Conservation (phyloP, 2,329 filamentous ascomycete genomes). For the Clonostachys rosea region DNA sequence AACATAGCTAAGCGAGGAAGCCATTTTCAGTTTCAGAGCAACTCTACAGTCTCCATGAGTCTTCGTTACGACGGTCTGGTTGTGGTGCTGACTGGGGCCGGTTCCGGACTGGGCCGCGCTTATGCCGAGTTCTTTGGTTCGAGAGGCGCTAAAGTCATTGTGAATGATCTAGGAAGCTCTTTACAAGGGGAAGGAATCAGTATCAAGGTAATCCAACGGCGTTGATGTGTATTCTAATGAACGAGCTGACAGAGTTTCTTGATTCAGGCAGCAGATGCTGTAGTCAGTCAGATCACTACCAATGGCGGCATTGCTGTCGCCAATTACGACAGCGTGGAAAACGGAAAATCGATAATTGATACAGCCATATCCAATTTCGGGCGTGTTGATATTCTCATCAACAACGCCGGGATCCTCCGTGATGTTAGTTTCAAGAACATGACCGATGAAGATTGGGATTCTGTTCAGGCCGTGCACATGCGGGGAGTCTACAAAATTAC, state of each 20-base stretch:
- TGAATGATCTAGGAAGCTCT: slow-evolving; percentile 91
- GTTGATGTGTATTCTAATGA: not conserved
- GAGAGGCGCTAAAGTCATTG: slow-evolving; percentile 88
- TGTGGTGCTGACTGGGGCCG: slow-evolving; percentile 77
- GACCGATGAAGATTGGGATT: slow-evolving; percentile 94
- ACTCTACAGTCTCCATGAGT: slow-evolving; percentile 51
- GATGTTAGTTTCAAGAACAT: slow-evolving; percentile 99
- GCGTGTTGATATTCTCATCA: slow-evolving; percentile 90
- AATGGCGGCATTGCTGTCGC: slow-evolving; percentile 93
- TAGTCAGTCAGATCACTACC: slow-evolving; percentile 78
- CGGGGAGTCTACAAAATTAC: slow-evolving; percentile 94
- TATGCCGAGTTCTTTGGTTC: slow-evolving; percentile 90
- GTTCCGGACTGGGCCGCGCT: slow-evolving; percentile 73
- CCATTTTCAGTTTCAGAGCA: too few species aligned
- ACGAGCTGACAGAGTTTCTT: slow-evolving; percentile 13
- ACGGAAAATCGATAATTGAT: slow-evolving; percentile 91
- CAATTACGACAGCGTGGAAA: slow-evolving; percentile 94
- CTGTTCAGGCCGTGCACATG: slow-evolving; percentile 89
- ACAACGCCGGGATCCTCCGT: slow-evolving; percentile 94
- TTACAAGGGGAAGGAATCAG: slow-evolving; percentile 90
- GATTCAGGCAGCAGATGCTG: slow-evolving; percentile 70
- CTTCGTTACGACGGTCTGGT: slow-evolving; percentile 82
- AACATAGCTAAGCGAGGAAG: too few species aligned
- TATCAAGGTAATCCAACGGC: slow-evolving; percentile 60
- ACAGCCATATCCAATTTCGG: slow-evolving; percentile 78